Evolutionary conservation across 495 filamentous ascomycete genomes (phyloP).

Genomic region (Cercophora scortea): DNA sequence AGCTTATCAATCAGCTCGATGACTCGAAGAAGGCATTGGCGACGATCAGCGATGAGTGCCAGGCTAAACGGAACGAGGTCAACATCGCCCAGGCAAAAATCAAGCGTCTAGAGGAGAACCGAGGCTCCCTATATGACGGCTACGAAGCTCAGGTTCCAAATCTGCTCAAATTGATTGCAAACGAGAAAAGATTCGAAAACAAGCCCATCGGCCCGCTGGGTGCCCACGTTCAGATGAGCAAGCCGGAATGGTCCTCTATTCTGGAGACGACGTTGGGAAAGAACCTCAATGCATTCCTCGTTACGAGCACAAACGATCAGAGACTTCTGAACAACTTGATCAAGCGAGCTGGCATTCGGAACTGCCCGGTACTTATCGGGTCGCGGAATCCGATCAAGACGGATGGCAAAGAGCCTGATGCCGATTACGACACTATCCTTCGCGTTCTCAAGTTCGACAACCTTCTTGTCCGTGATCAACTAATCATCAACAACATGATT

Average conservation of each 20-base stretch:
- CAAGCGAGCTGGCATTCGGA: conserved; percentile 43
- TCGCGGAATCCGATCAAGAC: conserved; percentile 52
- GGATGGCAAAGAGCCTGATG: conserved; percentile 62
- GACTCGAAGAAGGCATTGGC: conserved; percentile 35
- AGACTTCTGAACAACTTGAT: conserved; percentile 54
- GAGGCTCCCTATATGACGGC: conserved; percentile 29
- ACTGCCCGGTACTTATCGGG: conserved; percentile 59
- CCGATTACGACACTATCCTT: conserved; percentile 64
- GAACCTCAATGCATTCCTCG: conserved; percentile 67
- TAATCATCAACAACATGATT: conserved; percentile 75
- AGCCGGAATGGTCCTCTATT: conserved; percentile 78
- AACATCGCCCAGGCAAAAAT: conserved; percentile 38
- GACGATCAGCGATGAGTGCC: conserved; percentile 27
- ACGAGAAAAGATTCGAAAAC: conserved; percentile 55
- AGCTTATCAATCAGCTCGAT: conserved; percentile 23
- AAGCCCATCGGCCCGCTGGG: conserved; percentile 84
- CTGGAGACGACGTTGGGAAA: conserved; percentile 65
- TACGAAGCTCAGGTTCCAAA: conserved; percentile 55
- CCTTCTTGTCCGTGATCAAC: conserved; percentile 62
- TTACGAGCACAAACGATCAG: conserved; percentile 65
- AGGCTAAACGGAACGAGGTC: conserved; percentile 39
- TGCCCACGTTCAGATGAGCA: conserved; percentile 59
- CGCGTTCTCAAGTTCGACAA: conserved; percentile 77
- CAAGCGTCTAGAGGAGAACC: conserved; percentile 19
- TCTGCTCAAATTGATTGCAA: conserved; percentile 58